phyloP scores from a whole-genome alignment of 257 asterid genomes.

The Nemophila menziesii region DNA sequence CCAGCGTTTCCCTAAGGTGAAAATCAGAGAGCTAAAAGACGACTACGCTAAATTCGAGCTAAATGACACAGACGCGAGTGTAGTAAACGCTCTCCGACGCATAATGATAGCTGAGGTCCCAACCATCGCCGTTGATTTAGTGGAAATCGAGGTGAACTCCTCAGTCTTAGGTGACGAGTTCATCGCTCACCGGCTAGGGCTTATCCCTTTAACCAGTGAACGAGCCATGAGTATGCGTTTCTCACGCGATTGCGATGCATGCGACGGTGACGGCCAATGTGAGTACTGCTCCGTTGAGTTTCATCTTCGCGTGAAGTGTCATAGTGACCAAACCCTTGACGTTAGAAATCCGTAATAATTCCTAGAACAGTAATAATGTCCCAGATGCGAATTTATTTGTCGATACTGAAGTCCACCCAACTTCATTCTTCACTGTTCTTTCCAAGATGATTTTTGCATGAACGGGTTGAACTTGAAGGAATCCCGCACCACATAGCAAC shows the following conservation, averaged over 20 bases:
- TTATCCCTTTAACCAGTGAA: conserved; percentile 72
- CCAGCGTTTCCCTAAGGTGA: conserved; percentile 83
- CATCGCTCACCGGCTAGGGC: conserved; percentile 94
- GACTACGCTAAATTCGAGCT: conserved; percentile 87
- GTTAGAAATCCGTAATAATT: too few relatives aligned
- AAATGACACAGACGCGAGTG: conserved; percentile 79
- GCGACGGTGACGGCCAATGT: conserved; percentile 97
- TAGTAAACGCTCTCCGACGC: conserved; percentile 97
- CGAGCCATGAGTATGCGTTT: conserved; percentile 97
- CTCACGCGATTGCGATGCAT: conserved; percentile 96
- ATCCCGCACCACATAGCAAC: too few relatives aligned
- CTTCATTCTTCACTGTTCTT: too few relatives aligned
- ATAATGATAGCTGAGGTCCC: conserved; percentile 97
- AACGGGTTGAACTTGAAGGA: too few relatives aligned
- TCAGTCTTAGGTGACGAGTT: conserved; percentile 90
- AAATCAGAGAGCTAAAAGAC: conserved; percentile 65
- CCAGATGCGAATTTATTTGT: too few relatives aligned
- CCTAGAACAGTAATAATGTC: too few relatives aligned
- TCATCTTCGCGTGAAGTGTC: conserved; percentile 65
- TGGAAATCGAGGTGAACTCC: conserved; percentile 91
- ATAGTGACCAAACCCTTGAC: conserved; percentile 69
- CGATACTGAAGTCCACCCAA: too few relatives aligned
- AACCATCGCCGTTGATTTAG: conserved; percentile 83
- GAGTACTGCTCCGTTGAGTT: conserved; percentile 97
- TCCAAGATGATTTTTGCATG: too few relatives aligned